phyloP scores from a whole-genome alignment of 305 asterid species.

The Fraxinus velutina region DNA sequence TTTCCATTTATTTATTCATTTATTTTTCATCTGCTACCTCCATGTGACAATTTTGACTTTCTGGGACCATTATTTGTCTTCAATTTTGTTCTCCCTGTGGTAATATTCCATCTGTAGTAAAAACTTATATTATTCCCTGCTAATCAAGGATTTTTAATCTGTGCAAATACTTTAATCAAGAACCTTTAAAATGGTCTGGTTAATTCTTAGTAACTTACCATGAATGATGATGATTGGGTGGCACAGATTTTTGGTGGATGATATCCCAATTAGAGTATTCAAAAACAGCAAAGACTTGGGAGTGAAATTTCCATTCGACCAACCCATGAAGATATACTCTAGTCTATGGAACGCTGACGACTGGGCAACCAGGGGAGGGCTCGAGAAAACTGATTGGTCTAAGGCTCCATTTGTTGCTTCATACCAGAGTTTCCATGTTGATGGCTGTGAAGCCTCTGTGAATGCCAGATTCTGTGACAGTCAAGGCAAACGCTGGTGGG shows the following conservation, averaged over 20 bases:
- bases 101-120: not conserved
- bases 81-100: not conserved
- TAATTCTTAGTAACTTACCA: not conserved
- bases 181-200: not conserved
- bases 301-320: slow-evolving; percentile 66
- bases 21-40: not conserved
- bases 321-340: slow-evolving; percentile 81
- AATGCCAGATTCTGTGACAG: slow-evolving; percentile 54
- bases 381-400: slow-evolving; percentile 73
- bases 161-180: not conserved
- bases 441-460: slow-evolving; percentile 69
- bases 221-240: not conserved
- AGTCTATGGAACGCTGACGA: slow-evolving; percentile 82
- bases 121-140: not conserved
- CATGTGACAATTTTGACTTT: slow-evolving; percentile 38
- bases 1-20: slow-evolving; percentile 19
- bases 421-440: slow-evolving; percentile 68
- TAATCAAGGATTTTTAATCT: not conserved
- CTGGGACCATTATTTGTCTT: not conserved
- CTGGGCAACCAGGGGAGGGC: slow-evolving; percentile 79
- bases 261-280: slow-evolving; percentile 60
- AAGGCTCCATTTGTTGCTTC: slow-evolving; percentile 79
- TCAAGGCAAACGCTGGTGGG: slow-evolving; percentile 75
- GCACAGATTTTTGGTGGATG: slow-evolving; percentile 62
- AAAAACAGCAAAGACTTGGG: slow-evolving; percentile 63